Conservation (phyloP, 148 eudicot species). For the Chenopodium formosanum region DNA sequence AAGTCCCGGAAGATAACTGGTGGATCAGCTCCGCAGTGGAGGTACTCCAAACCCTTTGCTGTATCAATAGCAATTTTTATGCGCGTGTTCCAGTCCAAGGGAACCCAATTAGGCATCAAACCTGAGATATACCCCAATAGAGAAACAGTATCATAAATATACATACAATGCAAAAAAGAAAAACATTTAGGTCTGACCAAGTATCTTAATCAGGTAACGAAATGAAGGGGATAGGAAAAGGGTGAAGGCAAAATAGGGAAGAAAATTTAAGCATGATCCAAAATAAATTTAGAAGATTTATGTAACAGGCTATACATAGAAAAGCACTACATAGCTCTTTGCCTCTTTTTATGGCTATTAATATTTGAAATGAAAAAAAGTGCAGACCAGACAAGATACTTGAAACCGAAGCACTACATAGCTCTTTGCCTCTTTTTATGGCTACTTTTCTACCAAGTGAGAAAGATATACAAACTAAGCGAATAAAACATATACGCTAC, state of each 20-base stretch:
- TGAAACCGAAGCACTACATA: not conserved
- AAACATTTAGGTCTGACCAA: not conserved
- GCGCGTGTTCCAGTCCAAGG: constrained; percentile 44
- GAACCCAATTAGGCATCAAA: constrained; percentile 26
- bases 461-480: not conserved
- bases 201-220: not conserved
- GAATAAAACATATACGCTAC: not conserved
- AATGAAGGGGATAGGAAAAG: not conserved
- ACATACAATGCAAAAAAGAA: not conserved
- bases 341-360: not conserved
- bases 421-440: not conserved
- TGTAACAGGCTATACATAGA: not conserved
- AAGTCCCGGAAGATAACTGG: constrained; percentile 72
- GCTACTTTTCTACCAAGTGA: not conserved
- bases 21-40: constrained; percentile 64
- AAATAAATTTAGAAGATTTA: not conserved
- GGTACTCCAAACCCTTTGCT: constrained; percentile 70
- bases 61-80: constrained; percentile 38
- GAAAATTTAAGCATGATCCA: not conserved
- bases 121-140: constrained; percentile 24
- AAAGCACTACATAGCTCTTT: not conserved
- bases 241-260: not conserved
- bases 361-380: not conserved
- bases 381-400: not conserved
- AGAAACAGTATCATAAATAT: not conserved